These are phyloP conservation scores for Graphiopsis chlorocephala DNA, from an alignment of 2,329 filamentous ascomycete species.

Conservation along the genomic window DNA sequence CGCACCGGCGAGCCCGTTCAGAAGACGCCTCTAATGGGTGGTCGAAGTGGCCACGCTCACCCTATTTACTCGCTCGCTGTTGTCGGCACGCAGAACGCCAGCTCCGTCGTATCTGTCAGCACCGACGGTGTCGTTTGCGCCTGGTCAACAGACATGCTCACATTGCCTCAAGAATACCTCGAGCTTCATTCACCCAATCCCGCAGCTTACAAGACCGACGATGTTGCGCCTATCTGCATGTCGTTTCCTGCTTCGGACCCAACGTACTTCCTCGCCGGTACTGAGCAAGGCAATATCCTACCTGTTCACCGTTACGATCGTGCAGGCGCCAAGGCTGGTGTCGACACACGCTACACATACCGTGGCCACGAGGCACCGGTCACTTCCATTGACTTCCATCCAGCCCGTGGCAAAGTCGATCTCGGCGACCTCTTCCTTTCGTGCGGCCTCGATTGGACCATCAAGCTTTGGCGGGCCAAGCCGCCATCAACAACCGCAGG, in stretches of 20 bases:
- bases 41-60: conserved; percentile 77
- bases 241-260: conserved; percentile 93
- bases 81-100: conserved; percentile 95
- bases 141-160: conserved; percentile 97
- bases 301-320: conserved; percentile 97
- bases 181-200: conserved; percentile 79
- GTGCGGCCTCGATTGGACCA: conserved; percentile 93
- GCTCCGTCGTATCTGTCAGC: conserved; percentile 96
- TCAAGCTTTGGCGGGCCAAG: conserved; percentile 93
- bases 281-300: conserved; percentile 94
- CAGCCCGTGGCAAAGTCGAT: conserved; percentile 85
- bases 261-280: conserved; percentile 95
- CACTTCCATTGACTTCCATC: conserved; percentile 95
- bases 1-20: conserved; percentile 75
- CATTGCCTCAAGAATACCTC: conserved; percentile 90
- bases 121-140: conserved; percentile 96
- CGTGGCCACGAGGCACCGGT: conserved; percentile 88
- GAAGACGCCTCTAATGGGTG: conserved; percentile 92
- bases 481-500: conserved; percentile 67
- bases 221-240: conserved; percentile 90
- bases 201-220: conserved; percentile 73
- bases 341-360: conserved; percentile 85
- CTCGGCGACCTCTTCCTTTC: conserved; percentile 89
- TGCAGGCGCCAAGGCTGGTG: conserved; percentile 92
- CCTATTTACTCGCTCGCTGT: conserved; percentile 95